phyloP scores from a whole-genome alignment of 257 asterid genomes.

The Mitragyna speciosa region DNA sequence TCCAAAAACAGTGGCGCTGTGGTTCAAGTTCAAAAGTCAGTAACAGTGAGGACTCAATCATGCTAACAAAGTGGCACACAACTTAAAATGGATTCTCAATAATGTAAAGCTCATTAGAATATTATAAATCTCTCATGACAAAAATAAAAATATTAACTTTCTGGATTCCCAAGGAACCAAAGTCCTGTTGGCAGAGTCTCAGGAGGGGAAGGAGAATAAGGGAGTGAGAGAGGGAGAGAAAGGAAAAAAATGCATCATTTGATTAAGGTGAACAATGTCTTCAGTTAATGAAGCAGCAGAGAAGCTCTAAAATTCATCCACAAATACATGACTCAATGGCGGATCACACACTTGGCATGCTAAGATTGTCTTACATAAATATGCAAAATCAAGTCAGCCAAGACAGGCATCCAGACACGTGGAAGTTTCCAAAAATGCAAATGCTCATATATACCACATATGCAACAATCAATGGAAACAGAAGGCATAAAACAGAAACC shows the following conservation, averaged over 20 bases:
- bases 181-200: neutral
- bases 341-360: neutral
- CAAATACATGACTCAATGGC: neutral
- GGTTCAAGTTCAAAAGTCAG: constrained; percentile 30
- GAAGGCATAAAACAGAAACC: neutral
- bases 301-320: neutral
- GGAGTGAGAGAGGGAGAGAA: neutral
- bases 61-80: neutral
- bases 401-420: neutral
- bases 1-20: constrained; percentile 96
- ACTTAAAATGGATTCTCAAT: neutral
- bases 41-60: constrained; percentile 11
- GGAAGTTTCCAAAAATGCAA: neutral
- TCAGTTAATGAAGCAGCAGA: neutral
- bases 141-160: neutral
- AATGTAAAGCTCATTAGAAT: neutral
- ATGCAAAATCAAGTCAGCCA: neutral
- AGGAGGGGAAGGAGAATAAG: too few relatives aligned
- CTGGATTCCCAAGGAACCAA: neutral
- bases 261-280: neutral
- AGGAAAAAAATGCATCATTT: neutral
- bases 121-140: neutral
- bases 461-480: neutral
- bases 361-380: neutral
- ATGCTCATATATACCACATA: neutral